Evolutionary conservation across 257 asterid genomes (phyloP).

Genomic region (Solanum sparsipilum): DNA sequence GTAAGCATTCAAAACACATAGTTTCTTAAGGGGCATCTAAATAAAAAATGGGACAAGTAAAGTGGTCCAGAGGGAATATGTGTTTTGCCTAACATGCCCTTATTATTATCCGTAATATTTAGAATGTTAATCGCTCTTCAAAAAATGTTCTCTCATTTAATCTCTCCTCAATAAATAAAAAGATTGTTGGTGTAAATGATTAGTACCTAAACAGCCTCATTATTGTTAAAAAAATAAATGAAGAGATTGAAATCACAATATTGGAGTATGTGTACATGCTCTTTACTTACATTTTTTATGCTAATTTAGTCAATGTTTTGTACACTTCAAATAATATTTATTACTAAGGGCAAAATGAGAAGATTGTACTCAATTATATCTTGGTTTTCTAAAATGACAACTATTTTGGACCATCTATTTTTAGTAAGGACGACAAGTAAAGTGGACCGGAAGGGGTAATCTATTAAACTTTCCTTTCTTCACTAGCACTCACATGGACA

Average conservation of each 20-base stretch:
- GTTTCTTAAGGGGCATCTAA: not conserved
- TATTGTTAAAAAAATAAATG: not conserved
- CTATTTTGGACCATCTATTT: not conserved
- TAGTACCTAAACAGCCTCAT: not conserved
- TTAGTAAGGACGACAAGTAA: not conserved
- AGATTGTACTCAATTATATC: not conserved
- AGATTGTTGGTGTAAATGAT: not conserved
- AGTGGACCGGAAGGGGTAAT: not conserved
- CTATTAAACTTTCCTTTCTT: not conserved
- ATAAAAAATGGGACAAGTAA: not conserved
- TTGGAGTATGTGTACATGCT: not conserved
- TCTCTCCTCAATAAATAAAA: not conserved
- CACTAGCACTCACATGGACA: not conserved
- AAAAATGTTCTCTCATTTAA: not conserved
- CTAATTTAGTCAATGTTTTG: not conserved
- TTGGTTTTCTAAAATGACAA: not conserved
- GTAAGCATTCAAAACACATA: not conserved
- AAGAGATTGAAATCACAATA: not conserved
- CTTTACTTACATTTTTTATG: not conserved
- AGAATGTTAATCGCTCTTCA: not conserved
- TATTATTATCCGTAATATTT: not conserved
- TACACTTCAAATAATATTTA: not conserved
- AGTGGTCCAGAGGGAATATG: not conserved
- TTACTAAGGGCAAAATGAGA: not conserved
- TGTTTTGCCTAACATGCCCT: not conserved